These are phyloP conservation scores for Bullera alba DNA, from an alignment of 768 basidiomycete species.

Conservation along the genomic window DNA sequence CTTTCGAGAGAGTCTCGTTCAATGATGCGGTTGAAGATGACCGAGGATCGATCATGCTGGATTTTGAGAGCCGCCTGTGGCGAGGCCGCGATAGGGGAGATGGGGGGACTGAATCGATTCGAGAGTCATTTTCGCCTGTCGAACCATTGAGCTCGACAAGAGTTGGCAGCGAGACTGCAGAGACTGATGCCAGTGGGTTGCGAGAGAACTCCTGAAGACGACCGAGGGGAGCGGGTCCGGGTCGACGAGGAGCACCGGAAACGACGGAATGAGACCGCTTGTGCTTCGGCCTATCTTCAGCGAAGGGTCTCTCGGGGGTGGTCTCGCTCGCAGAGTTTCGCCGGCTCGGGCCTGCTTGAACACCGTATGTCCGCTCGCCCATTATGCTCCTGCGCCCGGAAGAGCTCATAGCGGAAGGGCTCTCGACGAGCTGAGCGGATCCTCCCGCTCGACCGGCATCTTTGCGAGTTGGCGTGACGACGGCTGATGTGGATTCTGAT, in stretches of 20 bases:
- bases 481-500: background rate
- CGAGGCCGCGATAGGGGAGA: constrained; percentile 8
- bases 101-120: constrained; percentile 1
- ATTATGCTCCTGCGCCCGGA: too few relatives aligned
- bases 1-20: background rate
- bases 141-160: constrained; percentile 8
- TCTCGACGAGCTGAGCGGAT: too few relatives aligned
- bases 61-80: background rate
- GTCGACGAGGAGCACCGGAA: background rate
- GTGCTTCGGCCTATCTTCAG: too few relatives aligned
- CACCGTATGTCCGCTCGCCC: too few relatives aligned
- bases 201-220: constrained; percentile 13
- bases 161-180: constrained; percentile 18
- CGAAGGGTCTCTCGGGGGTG: too few relatives aligned
- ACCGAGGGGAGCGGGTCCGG: background rate
- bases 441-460: too few relatives aligned
- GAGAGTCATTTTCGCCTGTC: background rate
- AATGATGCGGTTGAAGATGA: constrained; percentile 1
- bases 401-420: too few relatives aligned
- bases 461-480: too few relatives aligned
- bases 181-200: constrained; percentile 19
- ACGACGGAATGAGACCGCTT: constrained; percentile 12
- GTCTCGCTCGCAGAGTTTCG: too few relatives aligned
- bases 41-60: background rate
- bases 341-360: too few relatives aligned